Conservation (phyloP, 192 early-diverging fungal genomes). For the Diversispora eburnea region DNA sequence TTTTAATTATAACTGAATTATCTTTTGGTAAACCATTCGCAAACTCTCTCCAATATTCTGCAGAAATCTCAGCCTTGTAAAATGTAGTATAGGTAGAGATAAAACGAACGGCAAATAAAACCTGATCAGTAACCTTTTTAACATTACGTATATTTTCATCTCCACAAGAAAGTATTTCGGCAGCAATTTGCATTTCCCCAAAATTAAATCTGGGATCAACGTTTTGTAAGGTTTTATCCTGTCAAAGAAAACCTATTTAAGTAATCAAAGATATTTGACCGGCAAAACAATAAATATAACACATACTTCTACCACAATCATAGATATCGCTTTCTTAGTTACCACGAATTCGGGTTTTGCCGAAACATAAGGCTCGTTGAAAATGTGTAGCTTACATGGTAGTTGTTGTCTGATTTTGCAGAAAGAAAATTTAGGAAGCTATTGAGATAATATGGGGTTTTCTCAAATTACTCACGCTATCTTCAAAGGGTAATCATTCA, state of each 20-base stretch:
- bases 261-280: not conserved
- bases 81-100: not conserved
- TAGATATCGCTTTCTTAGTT: no score
- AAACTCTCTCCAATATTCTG: not conserved
- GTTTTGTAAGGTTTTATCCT: conserved; percentile 8
- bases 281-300: not conserved
- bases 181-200: not conserved
- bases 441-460: not conserved
- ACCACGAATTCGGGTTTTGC: no score
- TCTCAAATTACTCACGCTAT: not conserved
- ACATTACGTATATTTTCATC: conserved; percentile 5
- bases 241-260: not conserved
- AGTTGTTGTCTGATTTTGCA: not conserved
- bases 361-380: no score
- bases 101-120: not conserved
- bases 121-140: not conserved
- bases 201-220: not conserved
- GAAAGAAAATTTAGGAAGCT: conserved; percentile 2
- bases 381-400: not conserved
- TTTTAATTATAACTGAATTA: not conserved
- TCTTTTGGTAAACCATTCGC: conserved; percentile 3
- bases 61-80: not conserved
- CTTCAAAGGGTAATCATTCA: not conserved
- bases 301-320: not conserved
- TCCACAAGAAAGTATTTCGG: conserved; percentile 17